phyloP scores from a whole-genome alignment of 345 rosid species.

The Mercurialis annua region DNA sequence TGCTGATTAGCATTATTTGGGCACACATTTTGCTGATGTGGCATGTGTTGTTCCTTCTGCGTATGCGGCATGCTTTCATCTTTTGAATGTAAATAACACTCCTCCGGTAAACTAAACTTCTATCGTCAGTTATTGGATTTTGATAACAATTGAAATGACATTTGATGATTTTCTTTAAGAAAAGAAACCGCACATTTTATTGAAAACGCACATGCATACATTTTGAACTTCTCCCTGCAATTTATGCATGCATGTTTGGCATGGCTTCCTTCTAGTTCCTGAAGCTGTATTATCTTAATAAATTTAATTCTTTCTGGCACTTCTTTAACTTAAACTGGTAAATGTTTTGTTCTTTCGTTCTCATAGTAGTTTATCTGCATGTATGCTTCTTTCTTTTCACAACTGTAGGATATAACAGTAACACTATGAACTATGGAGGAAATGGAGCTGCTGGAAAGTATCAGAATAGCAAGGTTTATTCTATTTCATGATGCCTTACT shows the following conservation, averaged over 20 bases:
- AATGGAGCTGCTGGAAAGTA: slow-evolving; percentile 71
- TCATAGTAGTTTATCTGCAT: slow-evolving; percentile 63
- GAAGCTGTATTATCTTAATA: slow-evolving; percentile 15
- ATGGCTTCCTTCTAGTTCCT: slow-evolving; percentile 14
- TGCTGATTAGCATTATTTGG: too few species aligned
- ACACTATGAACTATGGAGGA: slow-evolving; percentile 61
- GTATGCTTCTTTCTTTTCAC: slow-evolving; percentile 71
- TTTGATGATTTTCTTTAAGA: too few species aligned
- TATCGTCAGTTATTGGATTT: too few species aligned
- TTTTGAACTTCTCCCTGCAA: background rate
- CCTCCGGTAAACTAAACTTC: too few species aligned
- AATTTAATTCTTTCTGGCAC: slow-evolving; percentile 9
- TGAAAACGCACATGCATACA: too few species aligned
- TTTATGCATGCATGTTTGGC: background rate
- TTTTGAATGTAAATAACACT: too few species aligned
- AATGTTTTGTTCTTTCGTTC: slow-evolving; percentile 70
- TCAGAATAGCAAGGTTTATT: slow-evolving; percentile 78
- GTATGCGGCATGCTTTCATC: too few species aligned
- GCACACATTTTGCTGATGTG: too few species aligned
- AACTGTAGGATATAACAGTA: slow-evolving; percentile 60
- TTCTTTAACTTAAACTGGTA: slow-evolving; percentile 51
- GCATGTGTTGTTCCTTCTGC: too few species aligned
- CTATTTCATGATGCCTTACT: slow-evolving; percentile 24
- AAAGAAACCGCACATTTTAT: too few species aligned
- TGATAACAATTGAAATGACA: too few species aligned